These are phyloP conservation scores for Dothistroma septosporum DNA, from an alignment of 2,329 filamentous ascomycete genomes.

Conservation along the genomic window DNA sequence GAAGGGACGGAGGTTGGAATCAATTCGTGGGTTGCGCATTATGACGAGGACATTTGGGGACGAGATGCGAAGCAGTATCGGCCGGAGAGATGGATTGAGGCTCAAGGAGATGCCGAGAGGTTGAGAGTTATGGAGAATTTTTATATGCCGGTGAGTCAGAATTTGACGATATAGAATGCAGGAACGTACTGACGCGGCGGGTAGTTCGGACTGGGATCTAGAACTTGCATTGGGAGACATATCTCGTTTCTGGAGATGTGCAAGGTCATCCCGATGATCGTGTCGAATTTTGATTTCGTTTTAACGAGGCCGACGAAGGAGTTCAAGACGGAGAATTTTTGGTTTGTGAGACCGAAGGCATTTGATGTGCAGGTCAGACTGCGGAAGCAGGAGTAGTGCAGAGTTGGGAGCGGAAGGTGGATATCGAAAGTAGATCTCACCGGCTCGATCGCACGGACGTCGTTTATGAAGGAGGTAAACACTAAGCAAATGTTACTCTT, in stretches of 20 bases:
- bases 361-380: conserved; percentile 15
- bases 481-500: background rate
- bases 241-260: conserved; percentile 31
- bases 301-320: background rate
- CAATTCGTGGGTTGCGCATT: conserved; percentile 23
- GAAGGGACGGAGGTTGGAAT: conserved; percentile 39
- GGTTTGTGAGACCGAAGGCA: conserved; percentile 19
- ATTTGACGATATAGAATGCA: background rate
- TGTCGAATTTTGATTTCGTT: conserved; percentile 25
- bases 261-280: conserved; percentile 32
- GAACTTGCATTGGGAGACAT: conserved; percentile 36
- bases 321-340: conserved; percentile 12
- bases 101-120: conserved; percentile 17
- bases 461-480: background rate
- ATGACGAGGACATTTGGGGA: conserved; percentile 23
- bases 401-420: background rate
- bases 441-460: too few relatives aligned
- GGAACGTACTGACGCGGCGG: background rate
- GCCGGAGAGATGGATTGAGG: conserved; percentile 26
- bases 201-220: conserved; percentile 35
- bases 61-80: conserved; percentile 17
- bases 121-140: conserved; percentile 36
- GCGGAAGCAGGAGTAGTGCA: background rate
- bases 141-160: conserved; percentile 8
- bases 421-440: background rate